These are phyloP conservation scores for Blastomyces silverae DNA, from an alignment of 2,329 filamentous ascomycete genomes.

Conservation along the genomic window DNA sequence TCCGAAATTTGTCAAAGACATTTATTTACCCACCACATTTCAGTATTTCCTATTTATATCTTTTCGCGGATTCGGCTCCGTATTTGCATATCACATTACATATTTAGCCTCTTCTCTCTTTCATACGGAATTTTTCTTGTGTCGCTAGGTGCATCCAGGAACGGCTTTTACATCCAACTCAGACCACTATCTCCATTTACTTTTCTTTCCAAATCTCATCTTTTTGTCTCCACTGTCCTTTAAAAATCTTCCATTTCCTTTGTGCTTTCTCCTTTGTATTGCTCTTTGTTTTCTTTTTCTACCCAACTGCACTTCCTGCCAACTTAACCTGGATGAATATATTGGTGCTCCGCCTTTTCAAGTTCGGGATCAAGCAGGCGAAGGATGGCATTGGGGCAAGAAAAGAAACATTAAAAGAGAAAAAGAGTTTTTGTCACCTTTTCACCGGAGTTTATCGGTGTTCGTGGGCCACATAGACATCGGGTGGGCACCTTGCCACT, in stretches of 20 bases:
- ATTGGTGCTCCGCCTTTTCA: background rate
- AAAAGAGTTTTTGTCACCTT: background rate
- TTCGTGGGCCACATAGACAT: conserved; percentile 2
- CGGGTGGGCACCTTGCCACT: background rate
- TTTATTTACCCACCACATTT: conserved; percentile 6
- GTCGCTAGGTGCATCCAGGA: background rate
- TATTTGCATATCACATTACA: background rate
- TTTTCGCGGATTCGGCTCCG: conserved; percentile 2
- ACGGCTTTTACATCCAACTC: background rate
- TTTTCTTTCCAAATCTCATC: background rate
- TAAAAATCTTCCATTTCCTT: background rate
- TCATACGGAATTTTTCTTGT: conserved; percentile 6
- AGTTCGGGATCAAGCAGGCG: background rate
- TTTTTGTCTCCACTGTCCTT: background rate
- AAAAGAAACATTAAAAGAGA: background rate
- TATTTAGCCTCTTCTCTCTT: background rate
- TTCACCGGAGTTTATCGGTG: background rate
- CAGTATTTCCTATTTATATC: background rate
- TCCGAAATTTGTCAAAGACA: background rate
- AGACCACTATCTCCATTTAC: background rate
- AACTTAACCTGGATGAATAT: background rate
- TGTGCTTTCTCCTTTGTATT: conserved; percentile 3
- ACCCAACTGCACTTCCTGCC: background rate
- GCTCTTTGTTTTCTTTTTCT: background rate
- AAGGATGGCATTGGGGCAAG: background rate